Base-by-base conservation (phyloP, 2,329 filamentous ascomycete species). In the Chaetomiaceae sp. region DNA sequence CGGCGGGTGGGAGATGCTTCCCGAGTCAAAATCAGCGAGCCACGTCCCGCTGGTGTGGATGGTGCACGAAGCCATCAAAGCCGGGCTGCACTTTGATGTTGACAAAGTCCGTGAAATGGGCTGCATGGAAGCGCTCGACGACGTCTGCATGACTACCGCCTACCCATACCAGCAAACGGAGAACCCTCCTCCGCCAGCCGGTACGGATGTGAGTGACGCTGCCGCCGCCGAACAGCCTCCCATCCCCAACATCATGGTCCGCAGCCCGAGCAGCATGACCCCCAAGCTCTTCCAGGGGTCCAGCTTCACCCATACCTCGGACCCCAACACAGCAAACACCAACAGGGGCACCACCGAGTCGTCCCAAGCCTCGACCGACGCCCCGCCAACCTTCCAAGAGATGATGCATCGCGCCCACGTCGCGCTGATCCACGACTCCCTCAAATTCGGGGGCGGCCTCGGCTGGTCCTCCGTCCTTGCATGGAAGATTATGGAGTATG, bases 401-500 rank as follows among this genome's bases (percentile, higher is more conserved):
- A 73, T 83, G 49, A 75, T 89, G 49, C 71, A 81, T 53, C 69
- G 68, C 20, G 82, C 85, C 0, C 75, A 79, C 52, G 63, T 70
- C 2, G 72, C 77, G 1, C 68, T 63, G 3, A 78, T 89, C 37
- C 87, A 92, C 63, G 87, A 91, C 64, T 87, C 85, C 3, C 75
- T 91, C 0, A 70, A 77, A 43, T 88, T 81, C 59, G 73, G 75
- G 12, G 77, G 79, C 12, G 86, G 86, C 0, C 70, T 86, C 4
- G 65, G 74, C 0, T 54, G 57, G 20, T 49, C 70, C 4, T 78
- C 82, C 0, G 85, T 89, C 0, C 58, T 85, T 0, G 77, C 75
- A 2, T 92, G 87, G 87, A 86, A 82, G 31, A 65, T 88, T 19
- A 88, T 92, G 87, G 88, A 92, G 62, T 61, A 46, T 17, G 55